Evolutionary conservation across 2,329 filamentous ascomycete genomes (phyloP).

Genomic region (Phoma sp.): DNA sequence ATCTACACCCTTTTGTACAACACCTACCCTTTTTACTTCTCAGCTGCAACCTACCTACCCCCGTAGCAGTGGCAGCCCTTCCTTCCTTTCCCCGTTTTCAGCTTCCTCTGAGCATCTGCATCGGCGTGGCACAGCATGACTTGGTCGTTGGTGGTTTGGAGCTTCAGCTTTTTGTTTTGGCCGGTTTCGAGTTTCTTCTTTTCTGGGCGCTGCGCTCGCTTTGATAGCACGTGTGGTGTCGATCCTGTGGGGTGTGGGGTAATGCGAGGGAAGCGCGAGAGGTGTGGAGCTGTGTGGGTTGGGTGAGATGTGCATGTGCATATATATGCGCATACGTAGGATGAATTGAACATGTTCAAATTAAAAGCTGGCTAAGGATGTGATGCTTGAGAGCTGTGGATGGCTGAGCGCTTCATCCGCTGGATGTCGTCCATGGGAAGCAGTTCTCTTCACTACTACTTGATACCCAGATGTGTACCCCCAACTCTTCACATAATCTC

Average conservation of each 20-base stretch:
- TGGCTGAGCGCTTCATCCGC: no score
- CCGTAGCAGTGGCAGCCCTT: background rate
- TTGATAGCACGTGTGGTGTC: constrained; percentile 25
- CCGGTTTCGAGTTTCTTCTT: constrained; percentile 10
- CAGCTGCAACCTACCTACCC: constrained; percentile 5
- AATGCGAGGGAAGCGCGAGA: constrained; percentile 10
- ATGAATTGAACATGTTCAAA: constrained; percentile 28
- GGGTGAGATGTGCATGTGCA: constrained; percentile 19
- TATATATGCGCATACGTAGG: constrained; percentile 30
- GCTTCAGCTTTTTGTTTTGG: constrained; percentile 16
- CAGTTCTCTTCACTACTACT: no score
- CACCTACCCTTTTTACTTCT: constrained; percentile 14
- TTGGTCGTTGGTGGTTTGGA: constrained; percentile 27
- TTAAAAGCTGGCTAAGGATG: background rate
- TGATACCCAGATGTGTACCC: no score
- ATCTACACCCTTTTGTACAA: constrained; percentile 22
- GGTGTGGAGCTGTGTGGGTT: constrained; percentile 23
- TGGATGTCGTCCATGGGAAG: no score
- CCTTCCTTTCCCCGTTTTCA: constrained; percentile 7
- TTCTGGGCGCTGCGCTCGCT: constrained; percentile 24
- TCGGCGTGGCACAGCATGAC: constrained; percentile 24
- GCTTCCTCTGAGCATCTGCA: constrained; percentile 20
- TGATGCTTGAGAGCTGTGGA: no score
- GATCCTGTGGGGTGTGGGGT: constrained; percentile 14
- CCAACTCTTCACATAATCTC: no score